Conservation (phyloP, 495 filamentous ascomycete species). For the Lophiostoma macrostomum region DNA sequence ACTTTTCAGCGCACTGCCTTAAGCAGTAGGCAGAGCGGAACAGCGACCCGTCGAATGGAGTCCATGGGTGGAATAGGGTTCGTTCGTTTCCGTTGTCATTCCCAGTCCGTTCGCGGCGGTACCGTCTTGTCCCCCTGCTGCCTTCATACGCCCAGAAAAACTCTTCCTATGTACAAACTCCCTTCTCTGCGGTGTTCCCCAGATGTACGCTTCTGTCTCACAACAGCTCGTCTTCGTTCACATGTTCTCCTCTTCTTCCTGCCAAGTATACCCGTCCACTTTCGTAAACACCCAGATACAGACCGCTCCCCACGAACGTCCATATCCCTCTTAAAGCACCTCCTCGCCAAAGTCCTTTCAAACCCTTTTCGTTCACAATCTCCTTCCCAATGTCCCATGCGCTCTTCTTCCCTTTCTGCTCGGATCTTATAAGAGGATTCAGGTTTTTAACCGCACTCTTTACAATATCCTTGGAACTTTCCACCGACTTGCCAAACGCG, state of each 20-base stretch:
- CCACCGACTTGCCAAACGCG: constrained; percentile 35
- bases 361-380: constrained; percentile 60
- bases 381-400: constrained; percentile 58
- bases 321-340: constrained; percentile 70
- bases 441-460: constrained; percentile 6
- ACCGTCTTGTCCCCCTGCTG: too few relatives aligned
- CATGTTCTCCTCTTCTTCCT: constrained; percentile 44
- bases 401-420: constrained; percentile 40
- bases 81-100: too few relatives aligned
- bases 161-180: neutral
- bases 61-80: too few relatives aligned
- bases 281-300: constrained; percentile 87
- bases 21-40: too few relatives aligned
- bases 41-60: too few relatives aligned
- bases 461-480: constrained; percentile 31
- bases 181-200: neutral
- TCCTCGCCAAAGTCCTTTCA: constrained; percentile 74
- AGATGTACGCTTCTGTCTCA: constrained; percentile 1
- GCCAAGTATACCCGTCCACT: constrained; percentile 69
- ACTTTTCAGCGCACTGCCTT: too few relatives aligned
- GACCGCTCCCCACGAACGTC: constrained; percentile 74
- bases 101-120: too few relatives aligned
- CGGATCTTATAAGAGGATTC: constrained; percentile 26
- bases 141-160: too few relatives aligned
- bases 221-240: constrained; percentile 27